Evolutionary conservation across 176 grass and related monocot species (phyloP).

Genomic region (Avena sativa): DNA sequence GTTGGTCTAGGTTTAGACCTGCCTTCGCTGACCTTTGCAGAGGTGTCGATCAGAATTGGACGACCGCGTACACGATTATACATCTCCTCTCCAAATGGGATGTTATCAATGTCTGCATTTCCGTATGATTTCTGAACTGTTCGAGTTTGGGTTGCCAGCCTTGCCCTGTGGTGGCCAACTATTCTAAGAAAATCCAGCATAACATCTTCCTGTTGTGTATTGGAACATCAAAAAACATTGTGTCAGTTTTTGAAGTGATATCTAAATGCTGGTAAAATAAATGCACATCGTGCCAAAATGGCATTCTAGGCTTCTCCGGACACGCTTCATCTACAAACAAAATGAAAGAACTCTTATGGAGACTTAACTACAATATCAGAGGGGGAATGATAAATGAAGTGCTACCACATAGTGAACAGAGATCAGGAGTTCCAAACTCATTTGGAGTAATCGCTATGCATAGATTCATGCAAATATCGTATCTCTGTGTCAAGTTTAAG

Average conservation of each 20-base stretch:
- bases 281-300: not conserved
- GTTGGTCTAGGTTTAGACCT: slow-evolving; percentile 55
- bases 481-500: not conserved
- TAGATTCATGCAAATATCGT: slow-evolving; percentile 19
- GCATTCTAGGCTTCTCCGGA: slow-evolving; percentile 18
- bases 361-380: slow-evolving; percentile 6
- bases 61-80: slow-evolving; percentile 56
- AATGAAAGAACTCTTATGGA: not conserved
- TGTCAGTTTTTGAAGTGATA: slow-evolving; percentile 27
- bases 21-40: slow-evolving; percentile 66
- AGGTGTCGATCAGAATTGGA: slow-evolving; percentile 85
- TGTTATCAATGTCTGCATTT: slow-evolving; percentile 83
- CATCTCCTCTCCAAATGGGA: slow-evolving; percentile 86
- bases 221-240: slow-evolving; percentile 31
- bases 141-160: slow-evolving; percentile 93
- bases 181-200: slow-evolving; percentile 97
- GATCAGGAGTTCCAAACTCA: slow-evolving; percentile 9
- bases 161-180: slow-evolving; percentile 89
- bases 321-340: slow-evolving; percentile 20
- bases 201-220: slow-evolving; percentile 75
- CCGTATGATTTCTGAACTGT: slow-evolving; percentile 97
- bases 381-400: slow-evolving; percentile 4
- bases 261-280: slow-evolving; percentile 18
- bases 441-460: not conserved
- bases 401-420: not conserved